Conservation (phyloP, 345 rosid species). For the Tarenaya hassleriana region DNA sequence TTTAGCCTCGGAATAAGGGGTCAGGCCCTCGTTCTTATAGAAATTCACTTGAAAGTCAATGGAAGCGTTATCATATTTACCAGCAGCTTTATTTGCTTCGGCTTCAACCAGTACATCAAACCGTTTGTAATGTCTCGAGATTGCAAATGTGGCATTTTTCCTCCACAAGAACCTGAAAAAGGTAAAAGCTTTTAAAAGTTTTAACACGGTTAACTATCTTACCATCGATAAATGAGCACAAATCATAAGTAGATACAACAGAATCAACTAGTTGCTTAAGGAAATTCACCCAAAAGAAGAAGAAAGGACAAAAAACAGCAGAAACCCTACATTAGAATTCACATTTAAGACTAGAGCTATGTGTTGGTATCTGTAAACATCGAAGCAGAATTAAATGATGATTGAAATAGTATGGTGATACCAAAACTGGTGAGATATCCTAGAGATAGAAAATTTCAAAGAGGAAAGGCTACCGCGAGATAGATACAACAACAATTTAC, state of each 20-base stretch:
- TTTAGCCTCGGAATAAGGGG: slow-evolving; percentile 77
- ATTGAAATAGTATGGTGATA: slow-evolving; percentile 2
- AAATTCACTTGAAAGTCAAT: slow-evolving; percentile 87
- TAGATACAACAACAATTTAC: slow-evolving; percentile 26
- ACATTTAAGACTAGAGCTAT: not conserved
- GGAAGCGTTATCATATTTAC: slow-evolving; percentile 82
- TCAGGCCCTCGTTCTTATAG: slow-evolving; percentile 86
- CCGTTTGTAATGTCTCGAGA: slow-evolving; percentile 87
- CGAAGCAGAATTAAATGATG: not conserved
- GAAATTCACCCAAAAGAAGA: slow-evolving; percentile 8
- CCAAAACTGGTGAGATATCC: slow-evolving; percentile 5
- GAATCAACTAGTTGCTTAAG: not conserved
- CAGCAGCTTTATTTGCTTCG: slow-evolving; percentile 98
- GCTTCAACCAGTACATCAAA: slow-evolving; percentile 87
- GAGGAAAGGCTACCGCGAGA: slow-evolving; percentile 1
- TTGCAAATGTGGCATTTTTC: slow-evolving; percentile 87
- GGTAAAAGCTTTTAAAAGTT: slow-evolving; percentile 6
- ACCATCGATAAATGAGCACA: not conserved
- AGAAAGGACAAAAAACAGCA: slow-evolving; percentile 6
- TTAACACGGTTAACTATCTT: not conserved
- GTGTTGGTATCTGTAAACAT: not conserved
- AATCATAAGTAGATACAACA: not conserved
- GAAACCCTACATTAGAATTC: slow-evolving; percentile 4
- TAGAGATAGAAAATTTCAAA: not conserved
- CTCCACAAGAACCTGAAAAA: slow-evolving; percentile 92